These are phyloP conservation scores for Kondoa malvinella DNA, from an alignment of 768 basidiomycete genomes.

Conservation along the genomic window DNA sequence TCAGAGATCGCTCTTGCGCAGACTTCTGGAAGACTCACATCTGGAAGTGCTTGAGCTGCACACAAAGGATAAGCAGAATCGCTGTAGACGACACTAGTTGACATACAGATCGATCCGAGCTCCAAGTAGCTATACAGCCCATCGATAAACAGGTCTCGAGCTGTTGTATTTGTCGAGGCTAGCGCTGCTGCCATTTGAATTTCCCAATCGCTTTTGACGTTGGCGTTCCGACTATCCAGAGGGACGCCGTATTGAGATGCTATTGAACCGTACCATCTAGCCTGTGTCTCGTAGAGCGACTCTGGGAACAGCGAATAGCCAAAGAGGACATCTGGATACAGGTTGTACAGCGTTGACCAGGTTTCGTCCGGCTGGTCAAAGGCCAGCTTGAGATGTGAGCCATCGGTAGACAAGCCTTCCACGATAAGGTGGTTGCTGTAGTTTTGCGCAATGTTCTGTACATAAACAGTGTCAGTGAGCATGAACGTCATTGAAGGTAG, in stretches of 20 bases:
- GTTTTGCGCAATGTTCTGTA: slow-evolving; percentile 12
- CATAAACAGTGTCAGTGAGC: background rate
- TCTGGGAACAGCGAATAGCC: slow-evolving; percentile 9
- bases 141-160: slow-evolving; percentile 15
- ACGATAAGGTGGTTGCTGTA: slow-evolving; percentile 4
- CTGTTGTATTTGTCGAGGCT: slow-evolving; percentile 9
- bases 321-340: slow-evolving; percentile 13
- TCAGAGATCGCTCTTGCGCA: no score
- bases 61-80: slow-evolving; percentile 6
- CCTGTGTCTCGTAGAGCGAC: slow-evolving; percentile 13
- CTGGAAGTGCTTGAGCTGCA: slow-evolving; percentile 5
- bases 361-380: slow-evolving; percentile 11
- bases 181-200: slow-evolving; percentile 9
- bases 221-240: slow-evolving; percentile 6
- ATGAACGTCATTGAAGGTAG: background rate
- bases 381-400: slow-evolving; percentile 14
- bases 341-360: slow-evolving; percentile 18
- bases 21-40: no score
- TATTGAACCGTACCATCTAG: slow-evolving; percentile 9
- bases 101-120: slow-evolving; percentile 9
- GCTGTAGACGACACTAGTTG: slow-evolving; percentile 5
- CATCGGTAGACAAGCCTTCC: slow-evolving; percentile 6
- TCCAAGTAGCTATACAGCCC: slow-evolving; percentile 12
- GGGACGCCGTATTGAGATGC: slow-evolving; percentile 13
- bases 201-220: slow-evolving; percentile 12